phyloP scores from a whole-genome alignment of 129 eudicot genomes.

The Escallonia herrerae region DNA sequence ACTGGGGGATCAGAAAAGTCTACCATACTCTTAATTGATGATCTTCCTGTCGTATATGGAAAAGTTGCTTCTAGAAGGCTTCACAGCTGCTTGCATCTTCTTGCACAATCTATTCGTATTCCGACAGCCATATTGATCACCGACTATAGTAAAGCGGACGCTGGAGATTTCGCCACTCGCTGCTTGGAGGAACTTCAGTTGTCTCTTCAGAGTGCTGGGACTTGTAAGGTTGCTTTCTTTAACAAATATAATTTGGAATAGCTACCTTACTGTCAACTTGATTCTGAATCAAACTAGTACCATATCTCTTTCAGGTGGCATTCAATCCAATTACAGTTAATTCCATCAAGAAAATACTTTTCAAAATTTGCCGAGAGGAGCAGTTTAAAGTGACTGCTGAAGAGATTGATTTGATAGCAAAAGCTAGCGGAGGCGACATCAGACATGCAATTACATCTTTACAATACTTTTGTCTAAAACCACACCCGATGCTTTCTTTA shows the following conservation, averaged over 20 bases:
- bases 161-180: conserved; percentile 45
- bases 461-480: conserved; percentile 67
- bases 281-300: conserved; percentile 5
- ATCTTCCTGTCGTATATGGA: conserved; percentile 85
- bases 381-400: conserved; percentile 35
- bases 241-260: conserved; percentile 5
- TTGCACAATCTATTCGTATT: conserved; percentile 58
- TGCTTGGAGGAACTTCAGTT: conserved; percentile 78
- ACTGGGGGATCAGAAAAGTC: conserved; percentile 29
- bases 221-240: conserved; percentile 72
- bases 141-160: conserved; percentile 61
- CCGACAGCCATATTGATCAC: conserved; percentile 86
- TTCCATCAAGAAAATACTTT: conserved; percentile 60
- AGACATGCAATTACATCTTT: conserved; percentile 85
- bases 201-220: conserved; percentile 69
- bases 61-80: conserved; percentile 53
- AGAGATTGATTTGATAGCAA: conserved; percentile 67
- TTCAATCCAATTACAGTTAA: conserved; percentile 86
- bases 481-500: conserved; percentile 17
- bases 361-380: conserved; percentile 67
- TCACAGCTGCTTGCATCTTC: conserved; percentile 62
- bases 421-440: conserved; percentile 92
- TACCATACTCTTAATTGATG: conserved; percentile 67
- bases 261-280: not conserved
- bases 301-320: conserved; percentile 47